A percentile compares a stretch with the other conserved stretches of the same genome.
phyloP scores from a whole-genome alignment of 2,329 filamentous ascomycete species.

The Xylaria arbuscula region DNA sequence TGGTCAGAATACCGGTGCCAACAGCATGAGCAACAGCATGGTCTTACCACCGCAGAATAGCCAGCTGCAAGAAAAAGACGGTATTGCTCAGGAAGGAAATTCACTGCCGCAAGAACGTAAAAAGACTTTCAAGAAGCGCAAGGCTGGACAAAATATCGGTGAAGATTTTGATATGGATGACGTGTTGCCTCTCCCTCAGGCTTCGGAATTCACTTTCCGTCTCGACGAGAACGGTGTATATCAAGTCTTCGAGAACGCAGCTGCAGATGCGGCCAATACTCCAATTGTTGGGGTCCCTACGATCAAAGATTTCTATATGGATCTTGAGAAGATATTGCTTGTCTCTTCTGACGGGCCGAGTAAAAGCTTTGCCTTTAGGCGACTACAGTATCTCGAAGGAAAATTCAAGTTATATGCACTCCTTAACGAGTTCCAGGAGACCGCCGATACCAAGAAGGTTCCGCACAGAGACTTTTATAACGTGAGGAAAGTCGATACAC shows the following conservation, averaged over 20 bases:
- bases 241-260: constrained; percentile 83
- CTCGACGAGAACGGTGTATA: constrained; percentile 89
- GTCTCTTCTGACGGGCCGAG: constrained; percentile 95
- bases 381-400: constrained; percentile 93
- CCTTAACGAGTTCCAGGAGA: constrained; percentile 97
- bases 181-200: constrained; percentile 75
- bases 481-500: constrained; percentile 97
- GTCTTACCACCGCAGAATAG: constrained; percentile 52
- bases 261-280: constrained; percentile 68
- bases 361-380: constrained; percentile 96
- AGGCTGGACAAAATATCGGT: constrained; percentile 89
- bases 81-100: constrained; percentile 41
- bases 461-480: constrained; percentile 99
- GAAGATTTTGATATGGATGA: constrained; percentile 91
- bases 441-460: constrained; percentile 96
- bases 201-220: constrained; percentile 78
- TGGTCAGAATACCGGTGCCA: constrained; percentile 52
- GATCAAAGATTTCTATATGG: constrained; percentile 94
- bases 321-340: constrained; percentile 85
- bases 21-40: constrained; percentile 62
- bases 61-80: constrained; percentile 42
- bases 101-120: constrained; percentile 54
- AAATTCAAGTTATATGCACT: constrained; percentile 96
- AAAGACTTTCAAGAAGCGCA: constrained; percentile 71
- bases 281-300: constrained; percentile 89